Conservation (phyloP, 805 yeast species). For the Metschnikowia anglica region DNA sequence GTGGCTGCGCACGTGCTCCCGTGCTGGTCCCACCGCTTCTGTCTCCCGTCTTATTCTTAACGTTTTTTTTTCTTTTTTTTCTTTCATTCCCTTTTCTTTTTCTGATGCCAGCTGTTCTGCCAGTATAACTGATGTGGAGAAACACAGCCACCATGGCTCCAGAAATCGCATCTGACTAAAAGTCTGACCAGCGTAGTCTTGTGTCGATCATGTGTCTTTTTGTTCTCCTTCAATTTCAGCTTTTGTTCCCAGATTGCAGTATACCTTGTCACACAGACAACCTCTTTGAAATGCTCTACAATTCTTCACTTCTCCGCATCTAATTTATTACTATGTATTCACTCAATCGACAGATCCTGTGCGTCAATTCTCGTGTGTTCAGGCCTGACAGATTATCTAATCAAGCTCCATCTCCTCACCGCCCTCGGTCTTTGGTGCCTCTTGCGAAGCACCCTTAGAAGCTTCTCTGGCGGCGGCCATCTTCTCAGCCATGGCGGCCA, state of each 20-base stretch:
- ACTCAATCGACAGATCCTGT: constrained; percentile 4
- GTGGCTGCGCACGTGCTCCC: too few species aligned
- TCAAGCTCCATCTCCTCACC: constrained; percentile 26
- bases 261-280: too few species aligned
- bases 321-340: constrained; percentile 8
- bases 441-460: constrained; percentile 26
- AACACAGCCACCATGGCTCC: too few species aligned
- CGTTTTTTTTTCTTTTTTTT: neutral
- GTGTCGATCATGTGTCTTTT: too few species aligned
- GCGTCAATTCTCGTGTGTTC: constrained; percentile 5
- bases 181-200: neutral
- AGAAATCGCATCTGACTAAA: too few species aligned
- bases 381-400: constrained; percentile 8
- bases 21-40: too few species aligned
- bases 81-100: neutral
- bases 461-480: constrained; percentile 76
- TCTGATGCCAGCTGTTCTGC: neutral
- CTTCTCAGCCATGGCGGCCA: constrained; percentile 80
- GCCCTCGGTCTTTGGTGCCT: constrained; percentile 19
- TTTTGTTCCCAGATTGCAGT: too few species aligned
- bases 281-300: too few species aligned
- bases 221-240: too few species aligned
- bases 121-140: neutral
- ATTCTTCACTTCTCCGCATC: neutral
- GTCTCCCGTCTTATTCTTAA: too few species aligned